A percentile compares a stretch with the other conserved stretches of the same genome.
phyloP scores from a whole-genome alignment of 345 rosid species.

The Murraya paniculata region DNA sequence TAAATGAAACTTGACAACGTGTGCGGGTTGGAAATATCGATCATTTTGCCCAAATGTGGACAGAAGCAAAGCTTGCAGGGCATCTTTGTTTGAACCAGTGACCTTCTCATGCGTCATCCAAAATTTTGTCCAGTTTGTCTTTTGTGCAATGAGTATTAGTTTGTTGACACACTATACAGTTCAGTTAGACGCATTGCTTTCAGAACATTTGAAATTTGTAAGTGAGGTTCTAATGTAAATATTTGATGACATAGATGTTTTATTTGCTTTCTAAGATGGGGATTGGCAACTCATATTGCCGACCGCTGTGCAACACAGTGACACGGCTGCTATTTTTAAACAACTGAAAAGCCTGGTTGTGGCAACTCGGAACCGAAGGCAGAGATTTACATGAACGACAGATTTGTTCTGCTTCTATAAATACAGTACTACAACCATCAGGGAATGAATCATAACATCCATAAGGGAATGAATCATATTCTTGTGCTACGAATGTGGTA shows the following conservation, averaged over 20 bases:
- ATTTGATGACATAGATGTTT: neutral
- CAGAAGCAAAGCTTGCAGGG: neutral
- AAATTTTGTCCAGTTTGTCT: neutral
- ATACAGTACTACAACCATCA: neutral
- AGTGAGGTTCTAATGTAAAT: neutral
- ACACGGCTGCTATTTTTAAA: neutral
- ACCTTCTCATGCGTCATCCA: neutral
- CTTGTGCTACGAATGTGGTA: neutral
- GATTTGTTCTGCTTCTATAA: neutral
- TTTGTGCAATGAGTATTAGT: neutral
- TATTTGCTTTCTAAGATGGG: neutral
- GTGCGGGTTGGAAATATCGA: neutral
- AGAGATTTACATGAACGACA: neutral
- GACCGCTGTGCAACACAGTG: too few species aligned
- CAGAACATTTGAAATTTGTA: neutral
- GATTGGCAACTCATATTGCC: too few species aligned
- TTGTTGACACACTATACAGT: neutral
- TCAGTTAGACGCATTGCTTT: neutral
- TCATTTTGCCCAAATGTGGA: neutral
- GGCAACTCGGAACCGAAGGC: neutral
- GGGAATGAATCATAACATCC: neutral
- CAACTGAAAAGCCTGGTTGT: too few species aligned
- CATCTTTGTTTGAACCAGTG: neutral
- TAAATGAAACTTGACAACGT: neutral
- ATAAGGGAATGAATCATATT: neutral